Conservation (phyloP, 140 eudicot species). For the Oenanthe javanica region DNA sequence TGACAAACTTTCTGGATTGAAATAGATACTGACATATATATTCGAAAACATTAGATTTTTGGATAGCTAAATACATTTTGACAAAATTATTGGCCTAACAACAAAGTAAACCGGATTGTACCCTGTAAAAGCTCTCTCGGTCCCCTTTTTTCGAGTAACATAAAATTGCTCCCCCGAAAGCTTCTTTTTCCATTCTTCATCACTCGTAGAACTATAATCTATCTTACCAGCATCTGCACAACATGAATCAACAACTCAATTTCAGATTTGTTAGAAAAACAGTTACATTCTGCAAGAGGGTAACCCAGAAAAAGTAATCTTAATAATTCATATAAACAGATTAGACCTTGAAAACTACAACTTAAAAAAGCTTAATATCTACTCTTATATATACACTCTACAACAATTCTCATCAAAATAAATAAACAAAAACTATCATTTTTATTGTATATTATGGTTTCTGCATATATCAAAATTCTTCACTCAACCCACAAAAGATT, state of each 20-base stretch:
- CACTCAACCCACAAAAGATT: background rate
- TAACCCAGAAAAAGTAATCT: background rate
- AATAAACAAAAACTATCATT: background rate
- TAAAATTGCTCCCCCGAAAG: conserved; percentile 67
- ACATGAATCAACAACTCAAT: background rate
- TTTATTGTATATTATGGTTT: background rate
- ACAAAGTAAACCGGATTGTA: conserved; percentile 14
- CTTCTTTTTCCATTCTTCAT: conserved; percentile 70
- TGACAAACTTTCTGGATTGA: background rate
- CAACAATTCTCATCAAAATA: too few species aligned
- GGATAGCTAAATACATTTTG: background rate
- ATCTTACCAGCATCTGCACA: conserved; percentile 41
- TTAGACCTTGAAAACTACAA: too few species aligned
- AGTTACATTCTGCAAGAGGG: background rate
- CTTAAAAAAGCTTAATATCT: background rate
- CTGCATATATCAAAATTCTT: background rate
- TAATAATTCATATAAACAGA: background rate
- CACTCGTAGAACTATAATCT: conserved; percentile 54
- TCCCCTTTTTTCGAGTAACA: conserved; percentile 79
- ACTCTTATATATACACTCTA: background rate
- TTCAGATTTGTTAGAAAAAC: background rate
- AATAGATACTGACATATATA: background rate
- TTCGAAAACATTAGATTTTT: background rate
- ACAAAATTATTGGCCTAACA: background rate
- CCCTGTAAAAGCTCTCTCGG: conserved; percentile 95